Evolutionary conservation across 345 rosid species (phyloP).

Genomic region (Boechera divaricarpa): DNA sequence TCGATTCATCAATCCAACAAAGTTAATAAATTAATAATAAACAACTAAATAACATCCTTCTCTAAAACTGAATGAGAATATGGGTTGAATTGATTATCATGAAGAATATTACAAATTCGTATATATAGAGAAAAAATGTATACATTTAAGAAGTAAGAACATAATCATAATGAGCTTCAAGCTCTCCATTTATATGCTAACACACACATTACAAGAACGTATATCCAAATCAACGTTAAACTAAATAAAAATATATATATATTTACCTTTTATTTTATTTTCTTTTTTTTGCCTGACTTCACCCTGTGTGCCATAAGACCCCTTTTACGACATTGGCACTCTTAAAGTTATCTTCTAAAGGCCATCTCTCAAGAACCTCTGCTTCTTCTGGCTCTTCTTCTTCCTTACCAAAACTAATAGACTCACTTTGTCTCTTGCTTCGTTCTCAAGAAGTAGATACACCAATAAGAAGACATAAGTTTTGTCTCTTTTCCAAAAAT

Average conservation of each 20-base stretch:
- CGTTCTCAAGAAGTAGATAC: conserved; percentile 32
- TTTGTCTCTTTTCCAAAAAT: conserved; percentile 28
- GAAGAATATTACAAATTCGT: conserved; percentile 13
- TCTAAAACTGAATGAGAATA: conserved; percentile 20
- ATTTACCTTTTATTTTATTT: conserved; percentile 29
- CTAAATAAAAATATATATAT: conserved; percentile 3
- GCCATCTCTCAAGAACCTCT: conserved; percentile 39
- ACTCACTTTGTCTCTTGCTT: conserved; percentile 33
- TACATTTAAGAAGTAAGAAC: conserved; percentile 33
- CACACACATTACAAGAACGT: conserved; percentile 20
- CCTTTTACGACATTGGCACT: conserved; percentile 38
- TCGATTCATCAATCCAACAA: conserved; percentile 16
- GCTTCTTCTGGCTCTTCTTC: conserved; percentile 37
- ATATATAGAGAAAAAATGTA: conserved; percentile 28
- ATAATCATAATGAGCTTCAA: conserved; percentile 26
- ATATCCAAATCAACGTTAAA: conserved; percentile 18
- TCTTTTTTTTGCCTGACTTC: conserved; percentile 43
- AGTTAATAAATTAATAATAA: not conserved
- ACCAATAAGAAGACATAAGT: conserved; percentile 38
- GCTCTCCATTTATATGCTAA: conserved; percentile 21
- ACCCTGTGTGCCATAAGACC: conserved; percentile 50
- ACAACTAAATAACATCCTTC: not conserved
- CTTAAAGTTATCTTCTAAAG: conserved; percentile 37
- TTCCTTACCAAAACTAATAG: conserved; percentile 29
- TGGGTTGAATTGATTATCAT: not conserved